phyloP scores from a whole-genome alignment of 306 rosid species.

The Carpinus fangiana region DNA sequence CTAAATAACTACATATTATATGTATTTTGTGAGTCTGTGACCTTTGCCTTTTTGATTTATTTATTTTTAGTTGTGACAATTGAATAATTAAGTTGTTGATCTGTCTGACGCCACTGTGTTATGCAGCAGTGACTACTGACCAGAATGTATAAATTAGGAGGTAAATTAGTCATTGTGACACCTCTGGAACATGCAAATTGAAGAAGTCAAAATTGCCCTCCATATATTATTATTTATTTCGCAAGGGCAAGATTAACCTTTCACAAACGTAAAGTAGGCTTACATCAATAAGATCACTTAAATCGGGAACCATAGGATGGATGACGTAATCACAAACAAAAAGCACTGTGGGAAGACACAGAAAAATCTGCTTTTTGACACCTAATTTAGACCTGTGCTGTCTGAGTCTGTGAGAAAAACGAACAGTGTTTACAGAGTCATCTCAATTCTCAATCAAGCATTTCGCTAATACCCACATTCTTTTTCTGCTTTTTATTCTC shows the following conservation, averaged over 20 bases:
- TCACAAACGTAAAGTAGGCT: neutral
- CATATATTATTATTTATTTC: neutral
- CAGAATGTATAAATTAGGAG: neutral
- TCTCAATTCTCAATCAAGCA: neutral
- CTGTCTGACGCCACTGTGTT: neutral
- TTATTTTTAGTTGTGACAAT: neutral
- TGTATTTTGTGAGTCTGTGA: no score
- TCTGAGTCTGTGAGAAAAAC: neutral
- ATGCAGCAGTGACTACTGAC: neutral
- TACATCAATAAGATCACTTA: neutral
- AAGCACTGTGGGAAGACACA: neutral
- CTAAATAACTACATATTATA: no score
- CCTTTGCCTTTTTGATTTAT: no score
- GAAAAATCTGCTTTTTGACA: conserved; percentile 16
- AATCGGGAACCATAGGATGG: neutral
- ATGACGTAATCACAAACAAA: conserved; percentile 6
- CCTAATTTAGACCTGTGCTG: neutral
- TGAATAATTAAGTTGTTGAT: neutral
- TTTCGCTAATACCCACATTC: neutral
- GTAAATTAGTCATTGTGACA: neutral
- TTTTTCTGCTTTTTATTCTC: neutral
- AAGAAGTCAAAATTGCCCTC: conserved; percentile 23
- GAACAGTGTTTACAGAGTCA: neutral
- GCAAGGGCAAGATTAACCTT: conserved; percentile 3
- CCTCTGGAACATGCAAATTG: neutral